Evolutionary conservation across 805 yeast species (phyloP).

Genomic region (Candida coquimbonensis): DNA sequence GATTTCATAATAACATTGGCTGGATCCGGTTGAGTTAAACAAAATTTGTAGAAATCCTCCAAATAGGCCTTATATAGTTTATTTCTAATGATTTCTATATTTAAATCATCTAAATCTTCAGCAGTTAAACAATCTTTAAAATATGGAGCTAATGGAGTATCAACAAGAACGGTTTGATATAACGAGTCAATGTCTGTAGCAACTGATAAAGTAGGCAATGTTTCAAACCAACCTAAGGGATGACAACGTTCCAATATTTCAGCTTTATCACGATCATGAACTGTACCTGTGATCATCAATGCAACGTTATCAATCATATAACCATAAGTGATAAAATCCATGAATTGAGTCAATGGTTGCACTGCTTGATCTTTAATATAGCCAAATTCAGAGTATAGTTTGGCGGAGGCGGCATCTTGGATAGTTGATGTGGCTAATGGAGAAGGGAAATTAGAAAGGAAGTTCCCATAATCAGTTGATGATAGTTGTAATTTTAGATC

Average conservation of each 20-base stretch:
- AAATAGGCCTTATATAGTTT: constrained; percentile 87
- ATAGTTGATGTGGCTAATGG: constrained; percentile 83
- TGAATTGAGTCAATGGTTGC: constrained; percentile 69
- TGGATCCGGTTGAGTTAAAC: constrained; percentile 60
- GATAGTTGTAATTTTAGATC: constrained; percentile 91
- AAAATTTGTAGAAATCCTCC: constrained; percentile 75
- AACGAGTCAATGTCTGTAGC: constrained; percentile 94
- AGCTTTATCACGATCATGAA: constrained; percentile 86
- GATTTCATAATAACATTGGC: constrained; percentile 75
- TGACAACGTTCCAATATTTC: constrained; percentile 90
- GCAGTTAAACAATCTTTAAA: constrained; percentile 83
- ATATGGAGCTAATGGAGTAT: constrained; percentile 96
- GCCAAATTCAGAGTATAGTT: constrained; percentile 75
- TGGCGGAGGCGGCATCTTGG: constrained; percentile 69
- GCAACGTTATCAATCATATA: constrained; percentile 98
- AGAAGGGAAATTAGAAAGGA: constrained; percentile 73
- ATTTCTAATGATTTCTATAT: constrained; percentile 92
- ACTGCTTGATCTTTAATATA: constrained; percentile 80
- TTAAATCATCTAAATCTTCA: constrained; percentile 87
- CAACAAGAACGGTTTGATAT: constrained; percentile 86
- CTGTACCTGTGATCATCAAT: constrained; percentile 92
- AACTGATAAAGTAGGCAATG: constrained; percentile 88
- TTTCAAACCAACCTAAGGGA: constrained; percentile 98
- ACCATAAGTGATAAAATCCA: constrained; percentile 91
- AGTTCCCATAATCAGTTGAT: constrained; percentile 93